Evolutionary conservation across 2,329 filamentous ascomycete species (phyloP).

Genomic region (Neopestalotiopsis sp.): DNA sequence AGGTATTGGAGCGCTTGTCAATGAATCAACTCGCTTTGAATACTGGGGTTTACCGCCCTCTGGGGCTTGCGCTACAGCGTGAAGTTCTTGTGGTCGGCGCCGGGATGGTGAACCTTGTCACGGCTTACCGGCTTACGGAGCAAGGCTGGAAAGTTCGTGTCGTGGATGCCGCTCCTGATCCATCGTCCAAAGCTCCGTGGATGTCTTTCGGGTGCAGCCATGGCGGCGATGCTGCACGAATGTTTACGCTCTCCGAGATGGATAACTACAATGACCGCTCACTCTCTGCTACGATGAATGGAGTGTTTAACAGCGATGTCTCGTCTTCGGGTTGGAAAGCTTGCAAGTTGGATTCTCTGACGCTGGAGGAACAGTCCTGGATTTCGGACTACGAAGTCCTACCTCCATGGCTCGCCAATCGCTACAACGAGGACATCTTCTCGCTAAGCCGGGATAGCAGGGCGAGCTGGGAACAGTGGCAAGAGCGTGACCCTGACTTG

Average conservation of each 20-base stretch:
- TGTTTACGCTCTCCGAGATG: neutral
- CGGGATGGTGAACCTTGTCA: neutral
- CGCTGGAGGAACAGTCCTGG: neutral
- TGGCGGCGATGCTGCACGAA: constrained; percentile 1
- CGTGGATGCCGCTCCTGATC: neutral
- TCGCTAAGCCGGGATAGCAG: neutral
- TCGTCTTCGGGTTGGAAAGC: neutral
- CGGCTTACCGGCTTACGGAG: neutral
- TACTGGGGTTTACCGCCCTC: neutral
- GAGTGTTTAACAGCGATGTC: neutral
- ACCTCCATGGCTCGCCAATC: neutral
- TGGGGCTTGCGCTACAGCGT: neutral
- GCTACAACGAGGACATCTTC: neutral
- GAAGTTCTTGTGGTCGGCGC: neutral
- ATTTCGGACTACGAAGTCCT: neutral
- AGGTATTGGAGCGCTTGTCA: neutral
- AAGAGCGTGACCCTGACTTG: neutral
- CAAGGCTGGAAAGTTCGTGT: neutral
- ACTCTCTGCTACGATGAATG: neutral
- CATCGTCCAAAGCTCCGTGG: neutral
- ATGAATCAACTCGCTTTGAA: neutral
- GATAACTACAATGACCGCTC: constrained; percentile 5
- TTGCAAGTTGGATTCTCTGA: neutral
- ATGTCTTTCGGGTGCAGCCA: neutral
- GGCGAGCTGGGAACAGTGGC: neutral